Percentiles rank a stretch among this genome's conserved stretches.
phyloP scores from a whole-genome alignment of 257 asterid genomes.

The Solanum pimpinellifolium region DNA sequence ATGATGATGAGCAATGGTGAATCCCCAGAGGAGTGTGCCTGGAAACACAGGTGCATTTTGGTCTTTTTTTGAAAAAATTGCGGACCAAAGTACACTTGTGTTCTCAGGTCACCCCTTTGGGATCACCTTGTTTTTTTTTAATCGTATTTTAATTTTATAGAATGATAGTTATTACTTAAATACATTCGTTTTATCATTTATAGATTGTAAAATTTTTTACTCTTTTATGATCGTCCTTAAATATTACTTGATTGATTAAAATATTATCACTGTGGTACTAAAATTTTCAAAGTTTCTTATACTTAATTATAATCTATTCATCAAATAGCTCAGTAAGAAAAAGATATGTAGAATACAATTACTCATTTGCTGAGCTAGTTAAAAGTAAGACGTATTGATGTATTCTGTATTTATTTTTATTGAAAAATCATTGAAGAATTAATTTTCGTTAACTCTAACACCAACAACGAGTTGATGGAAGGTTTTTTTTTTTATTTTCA shows the following conservation, averaged over 20 bases:
- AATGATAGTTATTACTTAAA: too few relatives aligned
- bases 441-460: background rate
- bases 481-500: too few relatives aligned
- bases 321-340: background rate
- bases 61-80: background rate
- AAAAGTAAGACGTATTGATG: fast-evolving
- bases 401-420: too few relatives aligned
- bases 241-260: background rate
- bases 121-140: background rate
- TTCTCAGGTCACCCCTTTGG: constrained; percentile 57
- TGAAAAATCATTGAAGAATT: background rate
- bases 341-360: too few relatives aligned
- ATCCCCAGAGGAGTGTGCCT: constrained; percentile 27
- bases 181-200: background rate
- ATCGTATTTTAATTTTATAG: background rate
- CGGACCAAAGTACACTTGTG: constrained; percentile 13
- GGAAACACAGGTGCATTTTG: constrained; percentile 27
- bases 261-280: background rate
- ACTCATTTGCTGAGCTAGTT: background rate
- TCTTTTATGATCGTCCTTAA: background rate
- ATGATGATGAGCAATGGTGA: background rate
- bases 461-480: background rate
- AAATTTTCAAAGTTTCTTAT: background rate
- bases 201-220: background rate
- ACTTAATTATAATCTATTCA: background rate